Base-by-base conservation (phyloP, 768 basidiomycete species). In the Coprinopsis marcescibilis region DNA sequence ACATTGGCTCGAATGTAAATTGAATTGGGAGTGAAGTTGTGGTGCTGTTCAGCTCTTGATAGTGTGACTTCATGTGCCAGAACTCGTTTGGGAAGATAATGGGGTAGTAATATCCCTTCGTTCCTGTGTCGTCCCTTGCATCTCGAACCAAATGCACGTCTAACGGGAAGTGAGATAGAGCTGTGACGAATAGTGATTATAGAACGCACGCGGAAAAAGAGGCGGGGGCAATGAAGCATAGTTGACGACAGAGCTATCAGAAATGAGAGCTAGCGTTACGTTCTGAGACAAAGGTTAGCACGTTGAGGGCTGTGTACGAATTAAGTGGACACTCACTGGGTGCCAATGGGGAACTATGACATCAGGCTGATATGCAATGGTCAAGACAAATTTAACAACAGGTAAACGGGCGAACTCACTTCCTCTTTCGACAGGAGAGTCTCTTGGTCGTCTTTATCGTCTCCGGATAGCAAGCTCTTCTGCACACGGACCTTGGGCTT, bases 81-180 rank as follows among this genome's bases (percentile, higher is more conserved):
- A 97, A 97, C 59, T 96, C 92, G 60, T 98, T 98, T 12, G 90
- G 80, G 65, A 86, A 98, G 29, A 97, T 60, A 49, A 94, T 82
- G 7, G 95, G 95, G 57, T 81, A 86, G 74, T 94, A 92, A 52
- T 73, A 79, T 2, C 80, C 86, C 50, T 73, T 75, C 2, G 72
- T 75, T 3, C 84, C 83, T 19, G 79, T 78, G 29, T 75, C 65
- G 52, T 89, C 86, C 29, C 85, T 78, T 46, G 70, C 57, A 20
- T 66, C 71, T 3, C 77, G 72, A 30, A 85, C 68, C 32, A 92
- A 60, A 43, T 80, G 67, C 37, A 92, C 62, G 61, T 88, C 88
- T 86, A 56, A 45, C 21, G 43, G 42, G 45, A 55, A 48, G n/a
- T 25, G 8, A 38, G 20, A 58, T 17, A 61, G 38, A 19, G 11